Conservation (phyloP, 306 rosid genomes). For the Gastrolobium villosum region DNA sequence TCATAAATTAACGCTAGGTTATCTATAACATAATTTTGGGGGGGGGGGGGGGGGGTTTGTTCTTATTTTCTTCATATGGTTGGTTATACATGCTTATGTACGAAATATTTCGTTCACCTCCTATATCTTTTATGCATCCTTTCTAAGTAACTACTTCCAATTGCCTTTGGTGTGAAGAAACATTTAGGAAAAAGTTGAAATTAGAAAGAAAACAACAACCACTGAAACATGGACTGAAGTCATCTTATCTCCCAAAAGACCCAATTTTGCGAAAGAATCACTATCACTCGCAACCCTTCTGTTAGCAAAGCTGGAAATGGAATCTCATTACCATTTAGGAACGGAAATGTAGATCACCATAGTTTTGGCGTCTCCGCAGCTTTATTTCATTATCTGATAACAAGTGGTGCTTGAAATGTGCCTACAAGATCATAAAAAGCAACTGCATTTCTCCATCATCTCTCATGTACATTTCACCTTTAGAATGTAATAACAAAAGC, state of each 20-base stretch:
- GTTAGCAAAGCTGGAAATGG: slow-evolving; percentile 29
- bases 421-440: neutral
- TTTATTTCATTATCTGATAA: slow-evolving; percentile 43
- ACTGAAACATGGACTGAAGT: slow-evolving; percentile 41
- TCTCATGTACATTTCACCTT: slow-evolving; percentile 9
- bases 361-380: slow-evolving; percentile 11
- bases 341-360: slow-evolving; percentile 37
- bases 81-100: neutral
- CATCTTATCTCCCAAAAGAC: slow-evolving; percentile 33
- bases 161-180: slow-evolving; percentile 48
- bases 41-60: too few species aligned
- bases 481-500: neutral
- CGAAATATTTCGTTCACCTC: slow-evolving; percentile 32
- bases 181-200: slow-evolving; percentile 46
- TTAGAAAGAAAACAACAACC: slow-evolving; percentile 50
- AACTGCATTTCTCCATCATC: neutral
- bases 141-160: slow-evolving; percentile 3
- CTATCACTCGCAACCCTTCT: neutral
- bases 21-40: neutral
- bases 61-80: neutral
- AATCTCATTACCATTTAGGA: slow-evolving; percentile 4
- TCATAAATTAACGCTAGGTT: neutral
- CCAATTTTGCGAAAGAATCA: slow-evolving; percentile 52
- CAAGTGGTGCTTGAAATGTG: slow-evolving; percentile 43
- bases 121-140: neutral